Evolutionary conservation across 805 yeast genomes (phyloP).

Genomic region (Schwanniomyces polymorphus): DNA sequence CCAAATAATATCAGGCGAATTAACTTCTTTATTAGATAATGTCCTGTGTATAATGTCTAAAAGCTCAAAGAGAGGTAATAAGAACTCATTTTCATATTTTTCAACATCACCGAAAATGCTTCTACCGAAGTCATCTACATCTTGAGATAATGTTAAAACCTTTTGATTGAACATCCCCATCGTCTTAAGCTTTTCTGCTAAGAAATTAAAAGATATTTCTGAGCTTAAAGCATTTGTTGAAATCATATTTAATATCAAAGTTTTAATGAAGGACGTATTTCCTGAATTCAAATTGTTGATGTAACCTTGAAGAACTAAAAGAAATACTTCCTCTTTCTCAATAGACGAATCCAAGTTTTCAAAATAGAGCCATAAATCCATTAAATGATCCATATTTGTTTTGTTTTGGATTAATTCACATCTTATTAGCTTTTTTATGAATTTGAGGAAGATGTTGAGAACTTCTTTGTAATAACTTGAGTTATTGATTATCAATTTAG

Average conservation of each 20-base stretch:
- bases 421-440: conserved; percentile 25
- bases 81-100: conserved; percentile 1
- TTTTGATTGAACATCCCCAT: conserved; percentile 18
- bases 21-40: conserved; percentile 1
- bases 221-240: neutral
- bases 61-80: conserved; percentile 6
- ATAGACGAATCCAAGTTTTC: conserved; percentile 5
- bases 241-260: conserved; percentile 1
- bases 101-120: neutral
- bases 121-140: neutral
- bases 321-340: conserved; percentile 18
- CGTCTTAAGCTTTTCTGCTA: conserved; percentile 18
- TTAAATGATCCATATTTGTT: neutral
- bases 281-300: neutral
- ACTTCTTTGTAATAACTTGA: conserved; percentile 34
- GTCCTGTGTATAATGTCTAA: conserved; percentile 6
- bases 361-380: conserved; percentile 10
- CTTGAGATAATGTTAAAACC: conserved; percentile 1
- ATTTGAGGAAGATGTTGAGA: conserved; percentile 23
- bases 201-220: neutral
- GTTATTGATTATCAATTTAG: conserved; percentile 33
- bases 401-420: conserved; percentile 11
- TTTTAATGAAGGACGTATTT: neutral
- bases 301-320: conserved; percentile 21
- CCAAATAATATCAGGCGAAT: conserved; percentile 13